Base-by-base conservation (phyloP, 2,329 filamentous ascomycete genomes). In the Epicoccum sorghinum region DNA sequence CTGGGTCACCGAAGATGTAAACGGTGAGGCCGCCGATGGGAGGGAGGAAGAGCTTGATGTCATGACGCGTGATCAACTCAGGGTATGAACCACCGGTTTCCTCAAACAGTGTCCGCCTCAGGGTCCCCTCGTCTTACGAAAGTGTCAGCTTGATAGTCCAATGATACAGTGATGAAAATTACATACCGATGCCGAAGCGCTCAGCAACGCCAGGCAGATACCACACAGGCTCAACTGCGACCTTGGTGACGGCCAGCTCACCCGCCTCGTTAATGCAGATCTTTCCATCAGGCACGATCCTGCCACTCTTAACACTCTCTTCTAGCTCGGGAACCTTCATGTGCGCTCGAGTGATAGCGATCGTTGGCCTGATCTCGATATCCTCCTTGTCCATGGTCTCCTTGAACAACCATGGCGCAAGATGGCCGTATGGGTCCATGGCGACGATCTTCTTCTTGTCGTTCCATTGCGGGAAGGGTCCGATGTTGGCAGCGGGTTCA, bases 251-350 rank as follows among this genome's bases (percentile, higher is more conserved):
- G 29, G 89, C 89, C 33, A 98, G 81, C 73, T 98, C 95, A 50
- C 95, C 95, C 3, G 79, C 78, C n/a, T 86, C 82, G 69, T 96
- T 96, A 47, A 98, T 75, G 69, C 92, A 93, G 39, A 98, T 91
- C 70, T 93, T 95, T 46, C 95, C 93, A 73, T 99, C 95, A 0
- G 85, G 83, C 6, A 83, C 78, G 1, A 98, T 80, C 61, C 91
- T 84, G 4, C 93, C 93, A 42, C 83, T 83, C 52, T 84, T 86
- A 3, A 99, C 92, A 62, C 91, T 95, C 27, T 96, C 89, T 64
- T 93, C 91, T 37, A 99, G 85, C 74, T 99, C 95, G 1, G 95
- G 91, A n/a, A 98, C 80, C 79, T 90, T 95, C 93, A 97, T 97
- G 70, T 96, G 92, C 25, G 93, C 93, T 67, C 89, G 90, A 0